These are phyloP conservation scores for Aspergillus floridensis DNA, from an alignment of 2,329 filamentous ascomycete genomes.

Conservation along the genomic window DNA sequence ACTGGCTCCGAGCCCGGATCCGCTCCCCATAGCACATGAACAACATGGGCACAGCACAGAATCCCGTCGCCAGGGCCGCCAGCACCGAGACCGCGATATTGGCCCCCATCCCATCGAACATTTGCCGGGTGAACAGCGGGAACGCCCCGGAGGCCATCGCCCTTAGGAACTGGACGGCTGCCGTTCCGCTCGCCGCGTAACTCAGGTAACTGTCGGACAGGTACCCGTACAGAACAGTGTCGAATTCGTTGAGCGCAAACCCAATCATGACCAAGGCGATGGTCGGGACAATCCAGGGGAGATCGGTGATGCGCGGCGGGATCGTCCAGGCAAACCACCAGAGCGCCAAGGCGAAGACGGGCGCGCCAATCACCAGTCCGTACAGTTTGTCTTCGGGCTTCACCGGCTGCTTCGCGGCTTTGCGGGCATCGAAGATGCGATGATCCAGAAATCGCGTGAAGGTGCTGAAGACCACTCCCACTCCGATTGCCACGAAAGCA, in stretches of 20 bases:
- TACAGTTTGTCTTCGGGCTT: slow-evolving; percentile 48
- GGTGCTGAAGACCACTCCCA: slow-evolving; percentile 41
- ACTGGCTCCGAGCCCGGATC: slow-evolving; percentile 34
- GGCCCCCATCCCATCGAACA: slow-evolving; percentile 38
- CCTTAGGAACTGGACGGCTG: slow-evolving; percentile 40
- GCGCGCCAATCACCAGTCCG: slow-evolving; percentile 47
- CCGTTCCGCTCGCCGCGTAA: slow-evolving; percentile 45
- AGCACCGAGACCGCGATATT: slow-evolving; percentile 41
- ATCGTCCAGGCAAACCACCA: slow-evolving; percentile 50
- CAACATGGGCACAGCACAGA: slow-evolving; percentile 33
- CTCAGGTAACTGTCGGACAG: slow-evolving; percentile 45
- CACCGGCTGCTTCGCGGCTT: slow-evolving; percentile 19
- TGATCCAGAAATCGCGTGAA: slow-evolving; percentile 44
- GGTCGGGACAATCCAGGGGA: slow-evolving; percentile 42
- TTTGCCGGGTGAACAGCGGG: slow-evolving; percentile 39
- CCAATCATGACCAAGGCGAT: slow-evolving; percentile 44
- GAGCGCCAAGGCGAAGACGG: slow-evolving; percentile 44
- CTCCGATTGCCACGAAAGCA: slow-evolving; percentile 30
- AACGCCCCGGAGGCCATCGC: slow-evolving; percentile 38
- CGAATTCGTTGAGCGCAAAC: slow-evolving; percentile 48
- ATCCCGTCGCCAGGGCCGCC: slow-evolving; percentile 40
- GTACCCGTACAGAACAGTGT: slow-evolving; percentile 41
- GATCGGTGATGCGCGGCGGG: slow-evolving; percentile 34
- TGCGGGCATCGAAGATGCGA: slow-evolving; percentile 27
- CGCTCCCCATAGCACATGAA: slow-evolving; percentile 34